Conservation (phyloP, 257 asterid species). For the Ilex aquifolium region DNA sequence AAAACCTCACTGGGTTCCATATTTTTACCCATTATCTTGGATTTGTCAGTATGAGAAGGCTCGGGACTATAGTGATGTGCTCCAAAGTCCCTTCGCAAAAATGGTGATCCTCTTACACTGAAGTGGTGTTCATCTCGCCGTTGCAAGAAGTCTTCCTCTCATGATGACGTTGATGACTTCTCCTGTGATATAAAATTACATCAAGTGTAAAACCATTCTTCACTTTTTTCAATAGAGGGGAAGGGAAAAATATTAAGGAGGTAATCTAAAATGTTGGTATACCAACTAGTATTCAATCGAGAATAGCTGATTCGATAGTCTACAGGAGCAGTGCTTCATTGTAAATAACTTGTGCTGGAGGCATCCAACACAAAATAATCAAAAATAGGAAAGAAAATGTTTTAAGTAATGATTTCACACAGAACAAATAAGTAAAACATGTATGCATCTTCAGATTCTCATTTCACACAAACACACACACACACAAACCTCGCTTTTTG, state of each 20-base stretch:
- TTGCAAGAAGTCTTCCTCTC: constrained; percentile 49
- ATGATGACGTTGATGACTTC: constrained; percentile 47
- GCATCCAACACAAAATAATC: too few relatives aligned
- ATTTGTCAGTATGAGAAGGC: constrained; percentile 39
- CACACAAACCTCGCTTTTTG: too few relatives aligned
- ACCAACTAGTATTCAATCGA: not conserved
- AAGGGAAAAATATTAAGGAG: not conserved
- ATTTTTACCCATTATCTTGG: constrained; percentile 48
- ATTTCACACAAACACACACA: too few relatives aligned
- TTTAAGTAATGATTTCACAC: too few relatives aligned
- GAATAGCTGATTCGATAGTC: not conserved
- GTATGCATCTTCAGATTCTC: too few relatives aligned
- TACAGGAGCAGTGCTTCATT: too few relatives aligned
- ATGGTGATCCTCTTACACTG: constrained; percentile 50
- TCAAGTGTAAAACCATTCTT: constrained; percentile 23
- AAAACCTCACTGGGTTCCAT: constrained; percentile 87
- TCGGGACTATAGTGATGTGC: constrained; percentile 55
- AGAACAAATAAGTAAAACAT: too few relatives aligned
- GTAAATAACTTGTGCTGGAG: too few relatives aligned
- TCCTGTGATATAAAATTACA: constrained; percentile 55
- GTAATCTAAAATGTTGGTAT: too few relatives aligned
- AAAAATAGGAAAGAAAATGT: too few relatives aligned
- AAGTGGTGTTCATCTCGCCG: constrained; percentile 46
- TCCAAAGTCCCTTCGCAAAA: constrained; percentile 53
- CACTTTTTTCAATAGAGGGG: not conserved